Evolutionary conservation across 1,284 basidiomycete species (phyloP), one percentile per base, ranked within the genome.

Genomic region (Marasmius sp.): DNA sequence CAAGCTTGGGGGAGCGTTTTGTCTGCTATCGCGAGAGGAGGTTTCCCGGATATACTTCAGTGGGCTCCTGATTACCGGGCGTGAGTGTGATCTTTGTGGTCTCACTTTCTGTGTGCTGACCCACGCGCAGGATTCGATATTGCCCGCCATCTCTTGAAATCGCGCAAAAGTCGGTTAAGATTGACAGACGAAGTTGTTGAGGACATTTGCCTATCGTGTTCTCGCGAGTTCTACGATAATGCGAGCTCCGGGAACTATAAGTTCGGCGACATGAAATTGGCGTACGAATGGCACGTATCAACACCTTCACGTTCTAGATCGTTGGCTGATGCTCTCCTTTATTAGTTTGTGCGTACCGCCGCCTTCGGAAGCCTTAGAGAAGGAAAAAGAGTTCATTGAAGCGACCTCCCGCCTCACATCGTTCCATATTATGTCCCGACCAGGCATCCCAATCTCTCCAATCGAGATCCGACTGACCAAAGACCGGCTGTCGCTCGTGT

Each of bases 171-270:
- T 34, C 83, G 85, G 51, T 71, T 87, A 3, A 77, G 78, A 0
- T 75, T 95, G 16, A 77, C 83, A 39, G 67, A 81, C 14, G 71
- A 75, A 22, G 76, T 76, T 1, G 77, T 93, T 14, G 94, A 97
- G 73, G 84, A 88, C 22, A 86, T 95, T 10, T 95, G 93, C 65
- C 77, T 98, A 27, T 74, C 85, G 5, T 88, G 87, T 50, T 95
- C 93, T 7, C 83, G 86, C 52, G 95, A 97, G 77, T 89, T 96
- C 66, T 98, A 97, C 74, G 94, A 97, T 72, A 97, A 97, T 67
- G 92, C 96, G 4, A 89, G 84, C 65, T 92, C 89, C 1, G 95
- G 94, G 3, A 98, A 97, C 70, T 91, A 94, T 70, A 92, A 94
- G 67, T 85, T 86, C 53, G 95, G 95, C 6, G 93, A 96, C 58